Percentiles rank a stretch among this genome's conserved stretches.
phyloP scores from a whole-genome alignment of 2,329 filamentous ascomycete species.

The Ascochyta koolunga region DNA sequence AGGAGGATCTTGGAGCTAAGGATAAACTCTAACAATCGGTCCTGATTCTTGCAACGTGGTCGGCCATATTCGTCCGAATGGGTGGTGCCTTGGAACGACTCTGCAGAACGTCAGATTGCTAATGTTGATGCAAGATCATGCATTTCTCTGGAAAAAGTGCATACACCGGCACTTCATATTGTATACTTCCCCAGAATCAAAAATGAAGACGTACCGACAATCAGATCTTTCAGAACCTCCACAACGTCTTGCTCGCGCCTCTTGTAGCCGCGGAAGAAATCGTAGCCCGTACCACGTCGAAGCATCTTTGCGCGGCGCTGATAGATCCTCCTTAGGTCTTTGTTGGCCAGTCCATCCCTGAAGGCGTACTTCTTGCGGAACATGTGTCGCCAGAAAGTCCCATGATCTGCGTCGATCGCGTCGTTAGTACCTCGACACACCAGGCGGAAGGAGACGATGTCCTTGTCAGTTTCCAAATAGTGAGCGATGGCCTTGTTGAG shows the following conservation, averaged over 20 bases:
- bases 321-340: constrained; percentile 47
- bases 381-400: constrained; percentile 55
- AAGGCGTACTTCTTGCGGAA: constrained; percentile 53
- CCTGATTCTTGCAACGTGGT: constrained; percentile 45
- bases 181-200: background rate
- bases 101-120: constrained; percentile 17
- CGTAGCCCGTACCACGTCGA: constrained; percentile 20
- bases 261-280: constrained; percentile 28
- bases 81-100: constrained; percentile 38
- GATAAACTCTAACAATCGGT: constrained; percentile 40
- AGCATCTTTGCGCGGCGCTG: constrained; percentile 34
- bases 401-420: constrained; percentile 49
- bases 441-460: constrained; percentile 51
- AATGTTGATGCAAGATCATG: too few relatives aligned
- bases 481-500: constrained; percentile 50
- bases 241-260: constrained; percentile 44
- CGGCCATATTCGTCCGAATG: constrained; percentile 24
- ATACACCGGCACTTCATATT: background rate
- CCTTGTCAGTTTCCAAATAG: constrained; percentile 49
- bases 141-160: background rate
- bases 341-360: constrained; percentile 26
- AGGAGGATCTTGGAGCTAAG: constrained; percentile 35
- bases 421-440: constrained; percentile 49
- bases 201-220: constrained; percentile 48
- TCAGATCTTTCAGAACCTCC: constrained; percentile 49